Conservation (phyloP, 331 rosid species). For the Acacia concinna region DNA sequence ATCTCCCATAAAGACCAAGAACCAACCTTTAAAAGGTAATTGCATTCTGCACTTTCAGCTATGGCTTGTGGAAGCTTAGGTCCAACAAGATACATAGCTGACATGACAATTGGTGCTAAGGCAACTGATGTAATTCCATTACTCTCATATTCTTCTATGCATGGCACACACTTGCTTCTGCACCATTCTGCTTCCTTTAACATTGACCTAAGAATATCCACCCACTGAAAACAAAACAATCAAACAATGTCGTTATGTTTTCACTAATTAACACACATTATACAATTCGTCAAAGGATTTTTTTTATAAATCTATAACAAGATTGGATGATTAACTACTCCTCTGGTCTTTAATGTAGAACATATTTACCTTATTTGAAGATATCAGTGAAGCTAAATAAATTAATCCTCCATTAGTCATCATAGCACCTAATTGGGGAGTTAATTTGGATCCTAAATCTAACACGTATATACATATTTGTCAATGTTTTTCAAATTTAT, state of each 20-base stretch:
- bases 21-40: not conserved
- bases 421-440: no score
- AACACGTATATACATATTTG: no score
- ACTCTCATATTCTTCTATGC: conserved; percentile 48
- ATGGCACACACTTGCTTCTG: conserved; percentile 39
- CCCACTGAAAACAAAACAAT: conserved; percentile 38
- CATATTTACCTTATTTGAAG: no score
- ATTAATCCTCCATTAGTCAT: no score
- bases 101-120: conserved; percentile 42
- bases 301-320: no score
- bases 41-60: not conserved
- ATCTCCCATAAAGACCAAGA: not conserved
- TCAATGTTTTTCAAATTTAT: no score
- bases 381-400: no score
- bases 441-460: no score
- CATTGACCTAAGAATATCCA: conserved; percentile 45
- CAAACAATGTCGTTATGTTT: no score
- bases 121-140: conserved; percentile 14
- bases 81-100: conserved; percentile 49
- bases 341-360: no score
- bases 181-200: conserved; percentile 56
- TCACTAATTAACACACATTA: no score
- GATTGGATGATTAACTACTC: not conserved
- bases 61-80: conserved; percentile 38
- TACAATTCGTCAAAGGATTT: no score